Percentiles rank a stretch among this genome's conserved stretches.
These are phyloP conservation scores for Chlamydomonas sp. DNA, from an alignment of 139 green algal genomes.

Conservation along the genomic window DNA sequence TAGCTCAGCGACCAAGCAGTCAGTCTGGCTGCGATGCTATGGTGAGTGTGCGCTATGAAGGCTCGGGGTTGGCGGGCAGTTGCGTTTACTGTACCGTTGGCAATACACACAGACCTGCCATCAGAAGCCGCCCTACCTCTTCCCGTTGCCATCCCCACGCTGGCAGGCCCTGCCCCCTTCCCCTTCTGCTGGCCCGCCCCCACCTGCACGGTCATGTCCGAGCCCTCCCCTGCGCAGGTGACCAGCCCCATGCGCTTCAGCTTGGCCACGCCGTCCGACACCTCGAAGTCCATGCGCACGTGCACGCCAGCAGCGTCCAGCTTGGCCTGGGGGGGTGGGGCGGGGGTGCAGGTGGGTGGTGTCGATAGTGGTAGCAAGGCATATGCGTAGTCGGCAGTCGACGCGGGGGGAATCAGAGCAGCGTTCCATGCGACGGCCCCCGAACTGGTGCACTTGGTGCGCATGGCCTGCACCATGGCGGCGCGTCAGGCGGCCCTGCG, in stretches of 20 bases:
- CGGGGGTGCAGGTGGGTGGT: not conserved
- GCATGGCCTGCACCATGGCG: not conserved
- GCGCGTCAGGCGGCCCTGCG: not conserved
- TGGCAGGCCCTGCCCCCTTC: too few relatives aligned
- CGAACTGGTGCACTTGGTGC: not conserved
- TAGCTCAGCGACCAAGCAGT: not conserved
- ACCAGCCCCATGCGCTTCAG: conserved; percentile 42
- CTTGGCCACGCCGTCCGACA: conserved; percentile 37
- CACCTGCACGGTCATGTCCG: conserved; percentile 13
- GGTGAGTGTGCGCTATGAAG: not conserved
- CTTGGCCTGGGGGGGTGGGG: conserved; percentile 2
- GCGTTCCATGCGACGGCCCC: not conserved
- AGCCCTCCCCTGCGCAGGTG: too few relatives aligned
- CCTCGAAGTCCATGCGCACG: conserved; percentile 40
- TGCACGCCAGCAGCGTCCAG: conserved; percentile 1
- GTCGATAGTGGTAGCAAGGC: not conserved
- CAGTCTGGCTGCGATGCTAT: not conserved
- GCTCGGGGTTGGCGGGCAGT: not conserved
- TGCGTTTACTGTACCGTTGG: not conserved
- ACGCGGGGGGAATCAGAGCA: not conserved
- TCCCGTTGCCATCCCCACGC: not conserved
- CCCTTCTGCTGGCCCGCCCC: not conserved
- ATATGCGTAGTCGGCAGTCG: not conserved
- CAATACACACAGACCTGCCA: not conserved
- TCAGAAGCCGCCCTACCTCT: not conserved